A percentile compares a stretch with the other conserved stretches of the same genome.
Evolutionary conservation across 768 basidiomycete species (phyloP).

Genomic region (Pilatotrama ljubarskyi): DNA sequence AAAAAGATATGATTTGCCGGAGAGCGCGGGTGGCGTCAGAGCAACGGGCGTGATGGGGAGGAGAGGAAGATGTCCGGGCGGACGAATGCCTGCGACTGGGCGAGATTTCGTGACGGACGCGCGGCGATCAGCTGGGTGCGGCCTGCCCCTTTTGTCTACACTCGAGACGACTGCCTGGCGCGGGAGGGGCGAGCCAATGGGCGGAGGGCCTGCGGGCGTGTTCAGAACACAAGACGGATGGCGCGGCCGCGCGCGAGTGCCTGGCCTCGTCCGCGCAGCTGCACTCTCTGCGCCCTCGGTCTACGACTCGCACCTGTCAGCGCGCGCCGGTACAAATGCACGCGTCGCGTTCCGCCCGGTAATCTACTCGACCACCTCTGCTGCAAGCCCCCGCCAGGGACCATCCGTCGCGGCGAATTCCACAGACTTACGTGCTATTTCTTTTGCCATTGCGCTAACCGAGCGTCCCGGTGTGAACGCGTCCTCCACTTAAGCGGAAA

Average conservation of each 20-base stretch:
- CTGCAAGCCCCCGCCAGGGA: background rate
- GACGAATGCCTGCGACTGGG: no score
- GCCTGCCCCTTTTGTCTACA: background rate
- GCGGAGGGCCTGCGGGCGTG: background rate
- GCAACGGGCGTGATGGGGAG: background rate
- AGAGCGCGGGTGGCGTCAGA: background rate
- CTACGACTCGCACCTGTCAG: no score
- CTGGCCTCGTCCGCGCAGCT: no score
- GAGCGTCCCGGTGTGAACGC: constrained; percentile 6
- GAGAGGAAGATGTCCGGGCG: no score
- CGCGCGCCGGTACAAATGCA: background rate
- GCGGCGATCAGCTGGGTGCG: background rate
- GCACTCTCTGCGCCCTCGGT: no score
- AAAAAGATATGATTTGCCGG: background rate
- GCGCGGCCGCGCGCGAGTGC: background rate
- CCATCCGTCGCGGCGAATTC: background rate
- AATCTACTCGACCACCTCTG: no score
- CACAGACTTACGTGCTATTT: no score
- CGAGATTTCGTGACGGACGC: no score
- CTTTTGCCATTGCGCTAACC: constrained; percentile 1
- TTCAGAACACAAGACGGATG: constrained; percentile 10
- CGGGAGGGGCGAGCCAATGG: background rate
- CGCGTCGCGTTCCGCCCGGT: no score
- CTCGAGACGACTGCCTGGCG: no score
- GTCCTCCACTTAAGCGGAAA: constrained; percentile 8